Conservation (phyloP, 306 rosid genomes). For the Trichosanthes truncata region DNA sequence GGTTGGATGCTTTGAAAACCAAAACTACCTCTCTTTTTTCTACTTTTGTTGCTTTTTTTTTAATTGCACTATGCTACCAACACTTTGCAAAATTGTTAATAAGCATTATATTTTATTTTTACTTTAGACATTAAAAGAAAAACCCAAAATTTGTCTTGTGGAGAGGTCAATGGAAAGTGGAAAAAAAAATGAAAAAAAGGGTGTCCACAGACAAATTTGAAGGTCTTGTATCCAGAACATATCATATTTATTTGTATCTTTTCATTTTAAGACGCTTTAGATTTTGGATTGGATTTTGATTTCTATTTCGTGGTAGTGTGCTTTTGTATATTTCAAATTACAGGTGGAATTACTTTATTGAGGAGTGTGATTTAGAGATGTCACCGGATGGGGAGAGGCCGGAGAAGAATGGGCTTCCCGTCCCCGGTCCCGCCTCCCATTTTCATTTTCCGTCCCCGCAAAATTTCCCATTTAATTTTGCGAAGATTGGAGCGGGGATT, state of each 20-base stretch:
- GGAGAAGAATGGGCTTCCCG: no score
- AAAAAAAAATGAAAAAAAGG: background rate
- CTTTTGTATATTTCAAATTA: background rate
- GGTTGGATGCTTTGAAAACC: conserved; percentile 78
- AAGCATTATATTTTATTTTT: conserved; percentile 4
- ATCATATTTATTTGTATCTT: background rate
- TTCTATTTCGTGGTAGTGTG: no score
- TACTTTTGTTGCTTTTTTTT: background rate
- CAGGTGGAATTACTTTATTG: background rate
- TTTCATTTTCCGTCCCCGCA: no score
- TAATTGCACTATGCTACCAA: background rate
- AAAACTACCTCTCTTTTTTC: background rate
- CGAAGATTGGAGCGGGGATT: no score
- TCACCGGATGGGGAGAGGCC: no score
- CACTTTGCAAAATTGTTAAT: conserved; percentile 5
- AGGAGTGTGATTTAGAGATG: no score
- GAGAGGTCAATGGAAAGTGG: background rate
- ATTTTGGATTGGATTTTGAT: background rate
- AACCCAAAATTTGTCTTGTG: background rate
- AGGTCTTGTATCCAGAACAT: background rate
- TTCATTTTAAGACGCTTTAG: background rate
- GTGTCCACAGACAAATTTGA: background rate
- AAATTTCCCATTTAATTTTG: no score
- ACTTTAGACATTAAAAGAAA: background rate
- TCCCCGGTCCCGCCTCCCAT: no score